Base-by-base conservation (phyloP, 2,329 filamentous ascomycete species). In the Colletotrichum lini region DNA sequence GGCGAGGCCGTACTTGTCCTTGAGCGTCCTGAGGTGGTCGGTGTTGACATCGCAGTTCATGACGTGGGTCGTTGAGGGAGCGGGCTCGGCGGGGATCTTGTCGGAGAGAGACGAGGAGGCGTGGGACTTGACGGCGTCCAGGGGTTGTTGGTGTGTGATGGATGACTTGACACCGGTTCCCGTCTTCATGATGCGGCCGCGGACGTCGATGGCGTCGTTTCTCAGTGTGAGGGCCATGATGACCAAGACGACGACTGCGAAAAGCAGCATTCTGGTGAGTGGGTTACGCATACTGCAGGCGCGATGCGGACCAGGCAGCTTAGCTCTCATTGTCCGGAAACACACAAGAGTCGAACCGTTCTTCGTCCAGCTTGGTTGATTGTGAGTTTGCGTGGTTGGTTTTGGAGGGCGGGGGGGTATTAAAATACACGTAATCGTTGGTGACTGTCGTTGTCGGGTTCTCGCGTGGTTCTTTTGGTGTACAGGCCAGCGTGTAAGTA, bases 11-110 rank as follows among this genome's bases (percentile, higher is more conserved):
- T 87, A 87, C 72, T 82, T 84, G 35, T 84, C 75, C 74, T 85
- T 83, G 67, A 89, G 76, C 6, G 81, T 78, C 59, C 79, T 79
- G 67, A 90, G 82, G 63, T 85, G 82, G 15, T 82, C 80, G 52
- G 81, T 80, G 77, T 90, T 84, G 68, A 87, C 79, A 72, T 82
- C 81, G 79, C 88, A 90, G 75, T 87, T 81, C 83, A 87, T 85
- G 23, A 80, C 74, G 66, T 82, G 79, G 12, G 70, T 75, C 9
- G 75, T 67, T 0, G 74, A 56, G 9, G 77, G 76, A 8, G 74
- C 67, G 4, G 70, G 60, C 70, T 70, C 66, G 18, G 70, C 70
- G 49, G 80, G 80, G 4, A 78, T 76, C 60, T 82, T 75, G 49
- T 81, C 77, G 54, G 79, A 73, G 40, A 77, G 53, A 13, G 69